These are phyloP conservation scores for Ophiocordyceps camponoti-floridani DNA, from an alignment of 2,329 filamentous ascomycete species.

Conservation along the genomic window DNA sequence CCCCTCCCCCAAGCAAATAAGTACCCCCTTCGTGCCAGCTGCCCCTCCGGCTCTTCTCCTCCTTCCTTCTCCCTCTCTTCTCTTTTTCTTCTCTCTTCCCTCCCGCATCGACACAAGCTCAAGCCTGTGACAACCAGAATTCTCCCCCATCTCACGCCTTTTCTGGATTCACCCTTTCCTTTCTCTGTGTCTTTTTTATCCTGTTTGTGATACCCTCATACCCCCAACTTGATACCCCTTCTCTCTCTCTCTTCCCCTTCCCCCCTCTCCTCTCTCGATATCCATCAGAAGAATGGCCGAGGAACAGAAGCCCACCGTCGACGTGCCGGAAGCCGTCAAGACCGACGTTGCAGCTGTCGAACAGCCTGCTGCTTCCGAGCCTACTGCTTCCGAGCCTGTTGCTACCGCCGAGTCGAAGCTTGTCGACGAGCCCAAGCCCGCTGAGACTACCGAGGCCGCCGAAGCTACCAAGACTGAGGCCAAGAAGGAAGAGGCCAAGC, in stretches of 20 bases:
- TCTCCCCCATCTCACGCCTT: slow-evolving; percentile 8
- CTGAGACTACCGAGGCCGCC: slow-evolving; percentile 19
- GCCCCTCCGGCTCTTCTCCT: slow-evolving; percentile 11
- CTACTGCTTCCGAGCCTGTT: slow-evolving; percentile 10
- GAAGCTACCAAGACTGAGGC: slow-evolving; percentile 21
- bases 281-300: slow-evolving; percentile 43
- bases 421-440: slow-evolving; percentile 1
- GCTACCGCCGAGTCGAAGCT: slow-evolving; percentile 17
- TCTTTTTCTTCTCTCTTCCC: slow-evolving; percentile 6
- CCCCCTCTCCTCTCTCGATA: no score
- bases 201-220: slow-evolving; percentile 35
- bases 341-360: slow-evolving; percentile 30
- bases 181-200: slow-evolving; percentile 21
- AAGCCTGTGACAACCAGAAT: slow-evolving; percentile 12
- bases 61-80: slow-evolving; percentile 12
- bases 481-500: slow-evolving; percentile 38
- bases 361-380: slow-evolving; percentile 13
- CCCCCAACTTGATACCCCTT: slow-evolving; percentile 23
- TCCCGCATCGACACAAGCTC: slow-evolving; percentile 9
- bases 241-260: slow-evolving; percentile 21
- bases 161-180: slow-evolving; percentile 15
- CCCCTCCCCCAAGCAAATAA: slow-evolving; percentile 16
- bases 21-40: slow-evolving; percentile 12
- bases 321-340: slow-evolving; percentile 24
- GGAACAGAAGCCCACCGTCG: slow-evolving; percentile 46